These are phyloP conservation scores for Tetradesmus obliquus DNA, from an alignment of 139 green algal species.

Conservation along the genomic window DNA sequence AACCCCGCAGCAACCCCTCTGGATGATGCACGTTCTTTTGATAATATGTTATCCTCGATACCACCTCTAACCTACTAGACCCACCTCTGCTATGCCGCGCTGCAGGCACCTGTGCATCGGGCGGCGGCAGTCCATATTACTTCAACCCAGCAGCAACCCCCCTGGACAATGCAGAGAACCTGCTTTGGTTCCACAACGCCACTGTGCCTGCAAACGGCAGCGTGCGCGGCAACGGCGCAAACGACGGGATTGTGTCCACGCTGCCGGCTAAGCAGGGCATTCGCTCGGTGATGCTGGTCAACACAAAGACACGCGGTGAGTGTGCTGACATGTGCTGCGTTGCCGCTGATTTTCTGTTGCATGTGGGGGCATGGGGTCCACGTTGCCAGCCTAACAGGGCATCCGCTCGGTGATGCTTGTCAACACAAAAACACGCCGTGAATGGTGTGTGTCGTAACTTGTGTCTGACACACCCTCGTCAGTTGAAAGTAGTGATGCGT, in stretches of 20 bases:
- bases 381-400: no score
- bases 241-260: constrained; percentile 12
- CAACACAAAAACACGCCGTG: no score
- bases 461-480: no score
- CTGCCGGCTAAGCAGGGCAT: neutral
- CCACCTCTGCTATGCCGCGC: neutral
- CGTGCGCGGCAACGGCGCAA: constrained; percentile 28
- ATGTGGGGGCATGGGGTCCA: neutral
- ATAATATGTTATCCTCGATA: no score
- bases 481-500: no score
- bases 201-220: neutral
- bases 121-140: constrained; percentile 8
- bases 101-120: constrained; percentile 25
- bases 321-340: neutral
- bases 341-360: neutral
- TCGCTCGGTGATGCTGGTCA: neutral
- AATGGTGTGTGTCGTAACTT: no score
- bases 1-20: neutral
- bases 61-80: no score
- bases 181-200: constrained; percentile 39
- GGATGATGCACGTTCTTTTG: neutral
- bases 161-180: neutral
- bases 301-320: constrained; percentile 13
- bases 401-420: no score
- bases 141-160: neutral